Evolutionary conservation across 441 rosid species (phyloP).

Genomic region (Macaranga tanarius): DNA sequence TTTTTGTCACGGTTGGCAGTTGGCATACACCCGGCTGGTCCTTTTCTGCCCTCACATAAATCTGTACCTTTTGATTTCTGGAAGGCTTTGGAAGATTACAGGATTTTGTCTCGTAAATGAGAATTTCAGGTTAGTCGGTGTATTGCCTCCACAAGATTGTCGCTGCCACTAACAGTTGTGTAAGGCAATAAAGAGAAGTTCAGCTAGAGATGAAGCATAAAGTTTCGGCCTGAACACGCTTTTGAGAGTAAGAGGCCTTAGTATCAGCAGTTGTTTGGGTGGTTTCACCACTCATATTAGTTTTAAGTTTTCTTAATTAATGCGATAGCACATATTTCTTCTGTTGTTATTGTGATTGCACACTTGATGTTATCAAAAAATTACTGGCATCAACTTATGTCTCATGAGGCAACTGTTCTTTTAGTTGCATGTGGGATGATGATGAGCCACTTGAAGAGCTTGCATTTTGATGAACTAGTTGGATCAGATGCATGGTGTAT

Average conservation of each 20-base stretch:
- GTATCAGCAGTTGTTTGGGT: constrained; percentile 53
- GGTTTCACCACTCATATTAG: constrained; percentile 55
- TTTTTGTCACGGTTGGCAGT: no score
- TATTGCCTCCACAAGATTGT: constrained; percentile 42
- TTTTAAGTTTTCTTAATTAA: constrained; percentile 42
- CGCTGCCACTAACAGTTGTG: constrained; percentile 36
- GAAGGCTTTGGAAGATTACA: constrained; percentile 55
- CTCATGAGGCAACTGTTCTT: constrained; percentile 50
- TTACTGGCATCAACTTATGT: constrained; percentile 32
- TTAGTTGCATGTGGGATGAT: constrained; percentile 63
- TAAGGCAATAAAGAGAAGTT: constrained; percentile 49
- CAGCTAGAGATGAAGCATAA: constrained; percentile 45
- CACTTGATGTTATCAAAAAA: constrained; percentile 43
- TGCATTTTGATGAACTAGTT: constrained; percentile 53
- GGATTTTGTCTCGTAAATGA: constrained; percentile 60
- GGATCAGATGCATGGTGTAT: constrained; percentile 44
- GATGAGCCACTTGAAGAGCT: constrained; percentile 58
- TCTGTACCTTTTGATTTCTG: constrained; percentile 56
- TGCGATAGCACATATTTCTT: constrained; percentile 53
- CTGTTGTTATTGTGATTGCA: constrained; percentile 50
- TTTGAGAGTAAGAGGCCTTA: constrained; percentile 50
- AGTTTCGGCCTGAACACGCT: constrained; percentile 59
- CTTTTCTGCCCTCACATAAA: no score
- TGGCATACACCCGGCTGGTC: no score
- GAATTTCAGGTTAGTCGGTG: constrained; percentile 51